A percentile compares a stretch with the other conserved stretches of the same genome.
phyloP scores from a whole-genome alignment of 2,329 filamentous ascomycete genomes.

The Parasarocladium wereldwijsianum region DNA sequence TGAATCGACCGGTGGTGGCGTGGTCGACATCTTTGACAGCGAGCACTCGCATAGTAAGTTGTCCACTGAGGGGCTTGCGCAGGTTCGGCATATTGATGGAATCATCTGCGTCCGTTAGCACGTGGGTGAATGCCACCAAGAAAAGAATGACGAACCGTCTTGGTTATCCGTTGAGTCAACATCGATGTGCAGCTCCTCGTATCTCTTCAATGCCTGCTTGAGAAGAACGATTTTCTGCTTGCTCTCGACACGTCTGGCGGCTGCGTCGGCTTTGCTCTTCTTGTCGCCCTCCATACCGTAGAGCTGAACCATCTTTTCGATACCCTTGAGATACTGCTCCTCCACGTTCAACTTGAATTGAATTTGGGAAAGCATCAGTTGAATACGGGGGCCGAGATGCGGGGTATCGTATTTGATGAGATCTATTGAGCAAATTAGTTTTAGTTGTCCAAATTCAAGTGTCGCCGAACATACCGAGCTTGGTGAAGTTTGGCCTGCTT shows the following conservation, averaged over 20 bases:
- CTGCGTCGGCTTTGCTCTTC: slow-evolving; percentile 87
- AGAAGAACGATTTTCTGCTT: slow-evolving; percentile 95
- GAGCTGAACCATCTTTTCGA: slow-evolving; percentile 97
- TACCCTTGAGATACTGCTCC: slow-evolving; percentile 96
- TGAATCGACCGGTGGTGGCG: slow-evolving; percentile 69
- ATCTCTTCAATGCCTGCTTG: slow-evolving; percentile 90
- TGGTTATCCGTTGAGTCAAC: slow-evolving; percentile 64
- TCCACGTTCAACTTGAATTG: slow-evolving; percentile 98
- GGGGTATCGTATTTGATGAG: slow-evolving; percentile 97
- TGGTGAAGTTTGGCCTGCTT: slow-evolving; percentile 79
- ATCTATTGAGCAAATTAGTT: no score
- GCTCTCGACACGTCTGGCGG: slow-evolving; percentile 79
- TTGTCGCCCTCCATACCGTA: slow-evolving; percentile 96
- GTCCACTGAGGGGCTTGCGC: slow-evolving; percentile 87
- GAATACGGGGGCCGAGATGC: slow-evolving; percentile 89
- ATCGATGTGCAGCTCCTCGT: slow-evolving; percentile 93
- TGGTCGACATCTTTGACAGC: slow-evolving; percentile 93
- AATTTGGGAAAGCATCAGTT: slow-evolving; percentile 96
- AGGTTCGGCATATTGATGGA: slow-evolving; percentile 91
- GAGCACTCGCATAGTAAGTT: slow-evolving; percentile 72
- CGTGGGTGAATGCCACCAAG: slow-evolving; percentile 1
- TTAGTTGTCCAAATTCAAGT: no score
- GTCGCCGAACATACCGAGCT: slow-evolving; percentile 63
- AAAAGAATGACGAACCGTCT: slow-evolving; percentile 50
- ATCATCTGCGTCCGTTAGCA: slow-evolving; percentile 52